phyloP scores from a whole-genome alignment of 805 yeast genomes.

The Lachancea kluyveri region DNA sequence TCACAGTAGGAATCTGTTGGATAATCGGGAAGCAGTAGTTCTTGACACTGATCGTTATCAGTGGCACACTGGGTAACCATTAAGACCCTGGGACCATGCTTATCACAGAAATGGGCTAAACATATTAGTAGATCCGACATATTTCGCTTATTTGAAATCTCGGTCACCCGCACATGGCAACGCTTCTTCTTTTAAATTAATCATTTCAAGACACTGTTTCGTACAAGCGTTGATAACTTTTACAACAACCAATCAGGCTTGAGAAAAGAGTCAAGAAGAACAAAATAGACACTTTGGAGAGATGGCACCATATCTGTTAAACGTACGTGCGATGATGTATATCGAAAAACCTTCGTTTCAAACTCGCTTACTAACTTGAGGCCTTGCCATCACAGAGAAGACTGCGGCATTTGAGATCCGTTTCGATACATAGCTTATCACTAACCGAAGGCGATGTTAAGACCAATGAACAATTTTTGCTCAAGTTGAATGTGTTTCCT shows the following conservation, averaged over 20 bases:
- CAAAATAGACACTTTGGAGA: no score
- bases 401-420: conserved; percentile 24
- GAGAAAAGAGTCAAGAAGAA: no score
- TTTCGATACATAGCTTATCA: conserved; percentile 17
- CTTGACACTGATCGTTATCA: conserved; percentile 16
- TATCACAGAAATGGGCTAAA: conserved; percentile 71
- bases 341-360: neutral
- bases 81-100: conserved; percentile 66
- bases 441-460: conserved; percentile 4
- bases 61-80: conserved; percentile 51
- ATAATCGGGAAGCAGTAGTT: conserved; percentile 33
- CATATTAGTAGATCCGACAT: conserved; percentile 28
- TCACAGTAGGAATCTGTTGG: conserved; percentile 47
- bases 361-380: no score
- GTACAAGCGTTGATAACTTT: no score
- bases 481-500: conserved; percentile 9
- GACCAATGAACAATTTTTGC: conserved; percentile 1
- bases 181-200: no score
- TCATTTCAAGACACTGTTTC: no score
- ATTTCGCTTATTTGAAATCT: no score
- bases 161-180: no score
- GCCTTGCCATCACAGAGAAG: no score
- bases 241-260: no score
- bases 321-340: neutral
- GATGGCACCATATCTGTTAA: no score